Evolutionary conservation across 208 protist genomes (phyloP).

Genomic region (Wallacemonas rigidus): DNA sequence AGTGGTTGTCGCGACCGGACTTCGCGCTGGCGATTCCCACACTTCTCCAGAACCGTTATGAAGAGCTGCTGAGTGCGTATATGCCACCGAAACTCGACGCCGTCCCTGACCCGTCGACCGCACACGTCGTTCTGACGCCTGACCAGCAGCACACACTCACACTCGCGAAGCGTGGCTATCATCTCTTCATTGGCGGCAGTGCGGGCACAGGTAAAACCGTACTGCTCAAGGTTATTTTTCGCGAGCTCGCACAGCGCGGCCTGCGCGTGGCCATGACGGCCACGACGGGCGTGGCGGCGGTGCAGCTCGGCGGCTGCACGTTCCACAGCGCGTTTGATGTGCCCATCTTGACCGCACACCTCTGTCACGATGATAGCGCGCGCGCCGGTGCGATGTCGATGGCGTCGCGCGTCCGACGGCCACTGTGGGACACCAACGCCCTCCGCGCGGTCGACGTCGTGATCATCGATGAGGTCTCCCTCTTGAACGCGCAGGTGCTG

Average conservation of each 20-base stretch:
- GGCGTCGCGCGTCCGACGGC: not conserved
- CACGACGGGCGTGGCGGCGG: conserved; percentile 86
- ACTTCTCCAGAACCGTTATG: conserved; percentile 63
- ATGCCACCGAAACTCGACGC: conserved; percentile 81
- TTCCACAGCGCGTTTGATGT: conserved; percentile 88
- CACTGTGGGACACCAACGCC: conserved; percentile 76
- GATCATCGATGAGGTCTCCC: conserved; percentile 93
- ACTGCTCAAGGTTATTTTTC: conserved; percentile 80
- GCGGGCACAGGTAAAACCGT: conserved; percentile 92
- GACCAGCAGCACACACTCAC: conserved; percentile 75
- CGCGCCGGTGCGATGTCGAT: not conserved
- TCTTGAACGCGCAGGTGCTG: conserved; percentile 78
- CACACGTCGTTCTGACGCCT: conserved; percentile 42
- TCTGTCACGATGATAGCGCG: not conserved
- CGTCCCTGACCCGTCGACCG: conserved; percentile 45
- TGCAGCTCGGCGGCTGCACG: conserved; percentile 92
- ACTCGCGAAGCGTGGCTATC: conserved; percentile 66
- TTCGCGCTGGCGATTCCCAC: conserved; percentile 42
- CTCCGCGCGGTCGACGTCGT: conserved; percentile 87
- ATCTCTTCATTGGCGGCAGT: conserved; percentile 84
- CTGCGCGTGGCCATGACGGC: conserved; percentile 89
- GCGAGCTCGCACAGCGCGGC: conserved; percentile 49
- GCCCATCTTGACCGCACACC: conserved; percentile 29
- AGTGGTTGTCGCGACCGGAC: conserved; percentile 55
- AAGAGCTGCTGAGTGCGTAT: conserved; percentile 47